Percentiles rank a stretch among this genome's conserved stretches.
phyloP scores from a whole-genome alignment of 1,284 basidiomycete species.

The Cryptococcus sp. region DNA sequence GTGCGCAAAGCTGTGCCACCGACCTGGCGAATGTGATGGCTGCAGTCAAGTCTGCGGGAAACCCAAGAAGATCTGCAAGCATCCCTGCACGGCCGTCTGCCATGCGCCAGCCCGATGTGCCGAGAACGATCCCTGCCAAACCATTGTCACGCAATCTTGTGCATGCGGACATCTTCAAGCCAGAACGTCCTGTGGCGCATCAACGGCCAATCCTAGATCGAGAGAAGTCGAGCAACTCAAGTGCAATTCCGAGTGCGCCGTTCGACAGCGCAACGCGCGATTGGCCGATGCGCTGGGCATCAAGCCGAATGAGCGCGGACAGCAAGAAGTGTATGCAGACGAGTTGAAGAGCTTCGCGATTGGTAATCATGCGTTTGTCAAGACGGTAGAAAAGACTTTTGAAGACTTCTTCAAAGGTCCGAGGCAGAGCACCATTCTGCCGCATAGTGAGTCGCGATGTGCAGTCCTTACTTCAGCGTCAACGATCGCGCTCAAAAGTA shows the following conservation, averaged over 20 bases:
- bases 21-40: slow-evolving; percentile 67
- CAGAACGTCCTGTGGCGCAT: slow-evolving; percentile 67
- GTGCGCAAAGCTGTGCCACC: slow-evolving; percentile 77
- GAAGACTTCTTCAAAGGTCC: slow-evolving; percentile 71
- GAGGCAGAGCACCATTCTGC: slow-evolving; percentile 70
- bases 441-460: slow-evolving; percentile 60
- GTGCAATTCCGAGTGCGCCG: slow-evolving; percentile 75
- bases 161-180: slow-evolving; percentile 77
- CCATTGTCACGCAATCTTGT: slow-evolving; percentile 66
- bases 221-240: slow-evolving; percentile 59
- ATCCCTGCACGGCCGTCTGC: slow-evolving; percentile 73
- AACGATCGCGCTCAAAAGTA: too few relatives aligned
- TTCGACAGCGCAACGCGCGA: slow-evolving; percentile 79
- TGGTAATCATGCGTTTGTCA: slow-evolving; percentile 66
- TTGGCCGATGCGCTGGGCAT: slow-evolving; percentile 88
- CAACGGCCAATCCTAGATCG: slow-evolving; percentile 56
- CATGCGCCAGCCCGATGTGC: slow-evolving; percentile 82
- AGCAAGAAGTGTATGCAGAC: slow-evolving; percentile 59
- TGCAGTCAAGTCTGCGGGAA: slow-evolving; percentile 80
- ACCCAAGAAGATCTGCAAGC: slow-evolving; percentile 72
- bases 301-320: slow-evolving; percentile 47
- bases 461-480: neutral
- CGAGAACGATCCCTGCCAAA: slow-evolving; percentile 72
- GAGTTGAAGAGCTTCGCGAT: slow-evolving; percentile 66
- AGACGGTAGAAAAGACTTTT: slow-evolving; percentile 74